These are phyloP conservation scores for Solanum microdontum DNA, from an alignment of 257 asterid genomes.

Conservation along the genomic window DNA sequence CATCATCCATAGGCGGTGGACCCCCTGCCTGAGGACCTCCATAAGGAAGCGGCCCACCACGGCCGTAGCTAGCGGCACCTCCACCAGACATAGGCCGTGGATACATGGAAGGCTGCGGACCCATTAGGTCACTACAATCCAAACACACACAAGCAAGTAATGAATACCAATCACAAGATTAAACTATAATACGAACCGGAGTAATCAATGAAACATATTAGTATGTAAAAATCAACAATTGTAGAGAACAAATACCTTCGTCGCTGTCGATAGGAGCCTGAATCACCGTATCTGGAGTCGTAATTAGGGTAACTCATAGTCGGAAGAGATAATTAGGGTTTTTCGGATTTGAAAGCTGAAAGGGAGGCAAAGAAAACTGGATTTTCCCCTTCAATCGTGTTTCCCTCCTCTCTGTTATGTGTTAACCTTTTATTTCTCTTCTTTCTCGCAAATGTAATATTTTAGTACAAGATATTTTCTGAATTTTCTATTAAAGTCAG, in stretches of 20 bases:
- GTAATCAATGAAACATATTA: not conserved
- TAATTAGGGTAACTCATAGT: constrained; percentile 39
- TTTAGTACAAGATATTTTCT: not conserved
- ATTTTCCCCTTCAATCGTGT: not conserved
- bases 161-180: not conserved
- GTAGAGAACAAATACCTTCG: constrained; percentile 39
- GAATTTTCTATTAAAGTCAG: not conserved
- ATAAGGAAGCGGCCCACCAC: constrained; percentile 36
- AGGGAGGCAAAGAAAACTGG: not conserved
- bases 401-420: not conserved
- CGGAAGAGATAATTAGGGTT: constrained; percentile 11
- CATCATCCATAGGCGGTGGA: constrained; percentile 26
- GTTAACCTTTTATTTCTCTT: not conserved
- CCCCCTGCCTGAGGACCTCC: constrained; percentile 29
- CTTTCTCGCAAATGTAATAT: not conserved
- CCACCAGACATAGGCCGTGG: constrained; percentile 47
- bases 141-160: not conserved
- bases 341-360: constrained; percentile 6
- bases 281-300: constrained; percentile 62
- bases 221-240: not conserved
- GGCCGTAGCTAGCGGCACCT: constrained; percentile 37
- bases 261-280: constrained; percentile 70
- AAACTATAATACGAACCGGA: not conserved
- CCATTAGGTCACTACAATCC: constrained; percentile 52
- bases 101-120: constrained; percentile 34